phyloP scores from a whole-genome alignment of 192 early-diverging fungal genomes.

The Entomortierella parvispora region DNA sequence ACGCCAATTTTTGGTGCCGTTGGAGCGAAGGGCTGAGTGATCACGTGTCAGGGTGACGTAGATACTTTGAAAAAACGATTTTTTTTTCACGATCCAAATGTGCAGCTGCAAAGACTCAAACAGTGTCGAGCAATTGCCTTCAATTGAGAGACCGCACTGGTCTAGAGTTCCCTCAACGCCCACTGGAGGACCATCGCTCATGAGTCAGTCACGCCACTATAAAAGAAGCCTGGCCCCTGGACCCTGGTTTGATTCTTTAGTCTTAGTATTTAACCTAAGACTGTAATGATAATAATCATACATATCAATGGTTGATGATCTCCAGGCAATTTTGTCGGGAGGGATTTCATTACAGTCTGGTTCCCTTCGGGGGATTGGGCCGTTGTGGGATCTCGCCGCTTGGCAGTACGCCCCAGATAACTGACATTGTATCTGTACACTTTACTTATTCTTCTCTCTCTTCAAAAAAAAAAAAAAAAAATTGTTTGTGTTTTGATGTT shows the following conservation, averaged over 20 bases:
- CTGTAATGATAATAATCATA: constrained; percentile 59
- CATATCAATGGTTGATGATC: constrained; percentile 57
- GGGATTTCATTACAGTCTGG: constrained; percentile 25
- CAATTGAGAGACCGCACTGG: too few relatives aligned
- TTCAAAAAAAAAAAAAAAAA: too few relatives aligned
- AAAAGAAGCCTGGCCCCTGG: constrained; percentile 19
- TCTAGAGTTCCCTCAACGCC: too few relatives aligned
- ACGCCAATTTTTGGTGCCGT: too few relatives aligned
- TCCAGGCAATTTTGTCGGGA: constrained; percentile 32
- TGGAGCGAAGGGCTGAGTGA: too few relatives aligned
- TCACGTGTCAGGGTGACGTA: too few relatives aligned
- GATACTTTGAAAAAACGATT: too few relatives aligned
- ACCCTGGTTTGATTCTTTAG: constrained; percentile 35
- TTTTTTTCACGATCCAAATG: too few relatives aligned
- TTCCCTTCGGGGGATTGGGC: constrained; percentile 1
- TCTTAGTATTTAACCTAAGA: constrained; percentile 57
- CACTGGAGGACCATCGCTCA: too few relatives aligned
- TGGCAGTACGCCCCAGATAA: constrained; percentile 52
- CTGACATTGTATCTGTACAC: constrained; percentile 50
- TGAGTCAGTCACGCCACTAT: constrained; percentile 22
- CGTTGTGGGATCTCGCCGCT: constrained; percentile 6
- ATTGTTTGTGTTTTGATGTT: background rate
- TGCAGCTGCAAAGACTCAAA: too few relatives aligned
- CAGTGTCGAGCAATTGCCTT: too few relatives aligned
- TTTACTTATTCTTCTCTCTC: background rate